phyloP scores from a whole-genome alignment of 2,329 filamentous ascomycete species.

The Bertia moriformis region DNA sequence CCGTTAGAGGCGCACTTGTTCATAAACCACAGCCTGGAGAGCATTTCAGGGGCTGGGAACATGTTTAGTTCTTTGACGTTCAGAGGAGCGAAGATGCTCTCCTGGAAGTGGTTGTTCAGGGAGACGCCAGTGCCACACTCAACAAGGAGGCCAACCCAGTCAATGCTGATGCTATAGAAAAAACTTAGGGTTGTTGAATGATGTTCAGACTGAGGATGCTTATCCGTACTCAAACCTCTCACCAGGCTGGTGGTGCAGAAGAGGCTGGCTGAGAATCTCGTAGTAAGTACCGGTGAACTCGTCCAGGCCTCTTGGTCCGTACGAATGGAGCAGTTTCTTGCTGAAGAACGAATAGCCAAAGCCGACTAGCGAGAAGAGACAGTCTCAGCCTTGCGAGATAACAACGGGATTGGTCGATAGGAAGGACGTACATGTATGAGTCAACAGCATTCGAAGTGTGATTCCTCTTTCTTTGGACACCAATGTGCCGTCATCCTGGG shows the following conservation, averaged over 20 bases:
- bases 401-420: too few species aligned
- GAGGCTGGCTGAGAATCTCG: conserved; percentile 32
- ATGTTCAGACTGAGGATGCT: conserved; percentile 8
- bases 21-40: conserved; percentile 38
- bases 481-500: conserved; percentile 19
- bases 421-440: conserved; percentile 31
- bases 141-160: conserved; percentile 36
- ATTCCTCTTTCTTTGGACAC: conserved; percentile 31
- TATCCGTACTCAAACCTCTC: conserved; percentile 46
- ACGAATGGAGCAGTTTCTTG: conserved; percentile 28
- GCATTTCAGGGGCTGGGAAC: conserved; percentile 38
- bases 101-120: conserved; percentile 32
- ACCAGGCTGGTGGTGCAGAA: conserved; percentile 52
- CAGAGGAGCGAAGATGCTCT: conserved; percentile 30
- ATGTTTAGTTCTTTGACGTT: conserved; percentile 35
- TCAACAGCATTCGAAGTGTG: conserved; percentile 41
- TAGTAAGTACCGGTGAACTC: conserved; percentile 37
- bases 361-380: too few species aligned
- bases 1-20: conserved; percentile 31
- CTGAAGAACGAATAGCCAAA: conserved; percentile 43
- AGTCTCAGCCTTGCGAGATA: too few species aligned
- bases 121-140: conserved; percentile 25
- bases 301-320: conserved; percentile 32
- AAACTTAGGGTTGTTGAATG: background rate
- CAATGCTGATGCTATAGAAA: conserved; percentile 24